phyloP scores from a whole-genome alignment of 257 asterid species.

The Solanum dulcamara region DNA sequence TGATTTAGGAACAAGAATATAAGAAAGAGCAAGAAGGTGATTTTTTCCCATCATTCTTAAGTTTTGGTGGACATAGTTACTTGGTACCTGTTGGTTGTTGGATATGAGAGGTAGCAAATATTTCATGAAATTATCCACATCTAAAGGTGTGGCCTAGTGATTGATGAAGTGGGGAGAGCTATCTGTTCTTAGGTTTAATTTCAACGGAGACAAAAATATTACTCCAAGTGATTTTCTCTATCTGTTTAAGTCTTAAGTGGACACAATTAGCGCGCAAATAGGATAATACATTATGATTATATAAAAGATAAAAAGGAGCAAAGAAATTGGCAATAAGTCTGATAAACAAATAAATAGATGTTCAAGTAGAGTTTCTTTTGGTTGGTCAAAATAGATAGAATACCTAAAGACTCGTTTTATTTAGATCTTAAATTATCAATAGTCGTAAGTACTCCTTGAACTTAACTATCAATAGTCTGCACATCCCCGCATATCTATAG shows the following conservation, averaged over 20 bases:
- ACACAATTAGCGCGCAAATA: not conserved
- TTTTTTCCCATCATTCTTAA: not conserved
- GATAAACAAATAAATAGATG: not conserved
- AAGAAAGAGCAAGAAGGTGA: not conserved
- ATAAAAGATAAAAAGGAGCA: not conserved
- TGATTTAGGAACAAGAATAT: not conserved
- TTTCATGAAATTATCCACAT: not conserved
- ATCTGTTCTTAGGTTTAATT: not conserved
- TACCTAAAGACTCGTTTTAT: no score
- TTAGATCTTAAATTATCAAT: no score
- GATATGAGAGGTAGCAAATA: not conserved
- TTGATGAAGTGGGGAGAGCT: not conserved
- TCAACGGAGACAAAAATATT: no score
- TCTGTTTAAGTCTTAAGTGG: not conserved
- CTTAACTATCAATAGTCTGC: not conserved
- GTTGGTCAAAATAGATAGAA: not conserved
- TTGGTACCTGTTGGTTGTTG: not conserved
- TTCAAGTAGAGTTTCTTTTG: not conserved
- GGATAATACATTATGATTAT: not conserved
- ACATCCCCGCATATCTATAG: not conserved
- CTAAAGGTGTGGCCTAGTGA: not conserved
- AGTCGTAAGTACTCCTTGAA: not conserved
- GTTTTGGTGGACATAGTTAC: not conserved
- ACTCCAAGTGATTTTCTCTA: no score
- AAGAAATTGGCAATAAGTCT: not conserved